phyloP scores from a whole-genome alignment of 768 basidiomycete genomes.

The Glaciozyma martinii region DNA sequence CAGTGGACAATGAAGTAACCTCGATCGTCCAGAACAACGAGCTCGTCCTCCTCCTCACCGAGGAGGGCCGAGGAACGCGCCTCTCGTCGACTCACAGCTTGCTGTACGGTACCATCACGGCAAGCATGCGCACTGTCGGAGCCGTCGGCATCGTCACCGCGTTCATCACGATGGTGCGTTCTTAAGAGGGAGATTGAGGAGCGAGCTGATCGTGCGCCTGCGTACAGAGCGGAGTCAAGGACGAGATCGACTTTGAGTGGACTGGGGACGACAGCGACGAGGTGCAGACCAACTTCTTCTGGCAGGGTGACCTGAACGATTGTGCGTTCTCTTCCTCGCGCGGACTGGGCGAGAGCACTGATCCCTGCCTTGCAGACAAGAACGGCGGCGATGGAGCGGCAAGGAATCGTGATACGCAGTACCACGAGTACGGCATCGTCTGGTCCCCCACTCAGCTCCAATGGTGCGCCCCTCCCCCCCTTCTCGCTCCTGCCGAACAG shows the following conservation, averaged over 20 bases:
- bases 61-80: slow-evolving; percentile 36
- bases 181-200: too few species aligned
- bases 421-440: slow-evolving; percentile 17
- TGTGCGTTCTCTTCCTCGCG: neutral
- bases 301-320: slow-evolving; percentile 8
- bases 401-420: slow-evolving; percentile 17
- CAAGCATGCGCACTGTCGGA: slow-evolving; percentile 33
- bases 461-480: slow-evolving; percentile 21
- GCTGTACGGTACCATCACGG: slow-evolving; percentile 37
- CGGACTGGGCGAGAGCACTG: too few species aligned
- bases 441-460: slow-evolving; percentile 28
- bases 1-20: slow-evolving; percentile 22
- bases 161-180: slow-evolving; percentile 30
- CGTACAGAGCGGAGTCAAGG: slow-evolving; percentile 20
- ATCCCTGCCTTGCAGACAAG: neutral
- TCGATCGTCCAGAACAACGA: slow-evolving; percentile 30
- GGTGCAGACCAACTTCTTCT: slow-evolving; percentile 23
- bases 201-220: too few species aligned
- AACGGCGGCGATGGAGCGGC: slow-evolving; percentile 8
- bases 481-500: neutral
- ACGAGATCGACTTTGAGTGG: slow-evolving; percentile 36
- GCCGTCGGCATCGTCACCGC: slow-evolving; percentile 38
- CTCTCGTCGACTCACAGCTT: slow-evolving; percentile 37
- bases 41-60: slow-evolving; percentile 19
- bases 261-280: slow-evolving; percentile 9